Base-by-base conservation (phyloP, 1,139 yeast species). In the Pichiaceae sp. region DNA sequence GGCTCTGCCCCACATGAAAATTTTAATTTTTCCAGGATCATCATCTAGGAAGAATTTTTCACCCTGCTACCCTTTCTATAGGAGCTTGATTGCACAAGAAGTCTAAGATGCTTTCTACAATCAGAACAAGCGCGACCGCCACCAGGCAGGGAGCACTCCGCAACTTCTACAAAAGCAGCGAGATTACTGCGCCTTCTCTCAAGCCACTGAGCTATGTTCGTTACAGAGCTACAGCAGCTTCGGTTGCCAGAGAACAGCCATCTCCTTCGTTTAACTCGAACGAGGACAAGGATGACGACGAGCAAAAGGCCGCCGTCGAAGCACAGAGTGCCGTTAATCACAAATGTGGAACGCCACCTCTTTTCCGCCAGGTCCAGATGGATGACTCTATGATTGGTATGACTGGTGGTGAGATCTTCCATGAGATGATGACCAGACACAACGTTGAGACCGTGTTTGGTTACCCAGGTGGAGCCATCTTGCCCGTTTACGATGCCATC, bases 341-440 rank as follows among this genome's bases (percentile, higher is more conserved):
- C 31, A 19, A 17, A 8, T 33, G 35, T 19, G 35, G 31, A 9
- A 23, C 31, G 26, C 18, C 11, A 49, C 52, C 54, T 3, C 36
- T 17, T 7, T 18, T 14, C 20, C 18, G 28, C 14, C 20, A 29
- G 19, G 29, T 35, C 11, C 46, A 49, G 38, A 75, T 76, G 84
- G 95, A 85, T 56, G 87, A 81, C 54, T 81, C 95, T 15, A 80
- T 89, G 54, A 85, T 91, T 44, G 98, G 98, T 11, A 74, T 87
- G 51, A 81, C 95, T 16, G 98, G 98, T 47, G 98, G 98, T 50
- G 94, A 91, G 64, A 87, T 91, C 46, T 91, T 91, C 66, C 96
- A 91, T 63, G 97, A 91, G 63, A 91, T 91, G 98, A 91, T 91
- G 96, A 72, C 80, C 45, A 78, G 96, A 62, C 96, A 91, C 60